A percentile compares a stretch with the other conserved stretches of the same genome.
Conservation (phyloP, 2,329 filamentous ascomycete species). For the Dryadomyces quercivorus region DNA sequence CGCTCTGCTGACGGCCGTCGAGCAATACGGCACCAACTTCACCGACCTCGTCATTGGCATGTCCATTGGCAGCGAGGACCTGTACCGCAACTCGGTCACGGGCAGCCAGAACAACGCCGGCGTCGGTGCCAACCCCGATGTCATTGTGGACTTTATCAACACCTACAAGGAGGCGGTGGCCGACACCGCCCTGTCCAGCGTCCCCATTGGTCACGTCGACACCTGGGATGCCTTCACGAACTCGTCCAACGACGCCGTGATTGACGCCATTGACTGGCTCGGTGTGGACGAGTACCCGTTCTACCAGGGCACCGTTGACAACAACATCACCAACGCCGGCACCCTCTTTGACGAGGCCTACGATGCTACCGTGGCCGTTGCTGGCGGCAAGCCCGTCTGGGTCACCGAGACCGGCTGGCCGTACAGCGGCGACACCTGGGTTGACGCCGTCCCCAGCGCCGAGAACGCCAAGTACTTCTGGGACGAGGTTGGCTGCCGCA, state of each 20-base stretch:
- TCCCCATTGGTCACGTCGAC: slow-evolving; percentile 52
- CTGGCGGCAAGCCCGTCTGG: slow-evolving; percentile 16
- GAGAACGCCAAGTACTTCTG: slow-evolving; percentile 53
- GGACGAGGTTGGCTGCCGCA: slow-evolving; percentile 46
- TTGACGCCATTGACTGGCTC: slow-evolving; percentile 51
- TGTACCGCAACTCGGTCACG: slow-evolving; percentile 50
- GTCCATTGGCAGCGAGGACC: slow-evolving; percentile 54
- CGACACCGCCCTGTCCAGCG: slow-evolving; percentile 26
- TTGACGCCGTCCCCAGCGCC: slow-evolving; percentile 39
- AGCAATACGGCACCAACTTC: slow-evolving; percentile 35
- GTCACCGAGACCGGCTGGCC: slow-evolving; percentile 38
- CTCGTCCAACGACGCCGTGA: slow-evolving; percentile 43
- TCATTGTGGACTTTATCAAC: slow-evolving; percentile 53
- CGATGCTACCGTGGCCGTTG: slow-evolving; percentile 30
- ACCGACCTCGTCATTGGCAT: slow-evolving; percentile 50
- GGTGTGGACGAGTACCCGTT: slow-evolving; percentile 56
- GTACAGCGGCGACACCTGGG: slow-evolving; percentile 37
- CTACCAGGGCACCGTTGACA: slow-evolving; percentile 45
- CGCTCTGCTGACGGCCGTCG: slow-evolving; percentile 44
- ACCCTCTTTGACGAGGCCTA: slow-evolving; percentile 41
- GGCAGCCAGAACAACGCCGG: slow-evolving; percentile 52
- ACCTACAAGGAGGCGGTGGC: slow-evolving; percentile 49
- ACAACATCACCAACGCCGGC: slow-evolving; percentile 41
- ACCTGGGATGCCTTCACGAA: slow-evolving; percentile 55
- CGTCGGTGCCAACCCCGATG: slow-evolving; percentile 44